Evolutionary conservation across 495 filamentous ascomycete genomes (phyloP), one percentile per base, ranked within the genome.

Genomic region (Coniosporium apollinis): DNA sequence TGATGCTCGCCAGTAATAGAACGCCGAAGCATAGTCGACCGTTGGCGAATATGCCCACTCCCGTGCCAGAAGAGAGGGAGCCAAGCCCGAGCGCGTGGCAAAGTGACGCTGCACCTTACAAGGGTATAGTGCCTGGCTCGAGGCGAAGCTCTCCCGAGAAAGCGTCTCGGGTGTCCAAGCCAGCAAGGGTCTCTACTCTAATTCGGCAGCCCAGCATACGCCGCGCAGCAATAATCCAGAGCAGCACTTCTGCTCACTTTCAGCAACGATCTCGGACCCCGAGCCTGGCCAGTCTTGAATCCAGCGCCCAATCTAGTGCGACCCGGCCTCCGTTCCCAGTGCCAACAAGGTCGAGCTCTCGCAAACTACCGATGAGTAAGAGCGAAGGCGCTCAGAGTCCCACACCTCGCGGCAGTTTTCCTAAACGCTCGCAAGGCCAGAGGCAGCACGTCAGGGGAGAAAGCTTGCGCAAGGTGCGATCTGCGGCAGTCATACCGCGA

Each of bases 321-420:
- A 15, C 45, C 16, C 37, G 42, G 15, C 56, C 56, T 22, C 57
- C 55, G n/a, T 93, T 93, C 62, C 85, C 91, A 0, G 86, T 97
- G 6, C 89, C 89, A 3, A 79, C 76, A 8, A 68, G 89, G 36
- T 74, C 81, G 13, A 94, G 87, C 51, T 94, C 89, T 2, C 72
- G 83, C 42, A 78, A 79, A 45, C 66, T 76, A 22, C 72, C 75
- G 4, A 54, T 76, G 36, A 78, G 69, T 46, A 57, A 65, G 21
- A 91, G 80, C 38, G 85, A 94, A 39, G 79, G 79, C 19, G 73
- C 70, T 11, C 70, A 71, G 37, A 92, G 81, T 41, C 85, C 87
- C 10, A 84, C 80, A n/a, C 74, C 49, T 36, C 52, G 38, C 58
- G 54, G 56, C 45, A 43, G 37, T n/a, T n/a, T n/a, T n/a, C n/a